A percentile compares a stretch with the other conserved stretches of the same genome.
These are phyloP conservation scores for Ajuga reptans DNA, from an alignment of 305 asterid species.

Conservation along the genomic window DNA sequence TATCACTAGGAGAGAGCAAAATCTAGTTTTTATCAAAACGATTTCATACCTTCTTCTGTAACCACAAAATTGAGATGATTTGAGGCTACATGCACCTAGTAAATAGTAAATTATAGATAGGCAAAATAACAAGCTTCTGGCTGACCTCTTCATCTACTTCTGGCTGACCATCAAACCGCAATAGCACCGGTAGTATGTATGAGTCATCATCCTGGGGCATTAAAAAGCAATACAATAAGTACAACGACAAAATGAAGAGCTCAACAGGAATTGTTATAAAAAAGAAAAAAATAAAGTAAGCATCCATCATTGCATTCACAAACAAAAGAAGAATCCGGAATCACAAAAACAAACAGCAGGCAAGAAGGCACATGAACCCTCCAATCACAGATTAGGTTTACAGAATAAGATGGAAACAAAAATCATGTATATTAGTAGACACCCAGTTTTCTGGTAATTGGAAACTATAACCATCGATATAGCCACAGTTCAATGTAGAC, in stretches of 20 bases:
- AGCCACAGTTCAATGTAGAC: neutral
- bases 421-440: neutral
- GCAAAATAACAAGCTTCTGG: conserved; percentile 9
- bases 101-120: neutral
- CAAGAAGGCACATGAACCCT: neutral
- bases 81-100: neutral
- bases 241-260: neutral
- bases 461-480: neutral
- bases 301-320: neutral
- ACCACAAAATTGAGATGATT: neutral
- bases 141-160: conserved; percentile 91
- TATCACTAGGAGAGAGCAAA: neutral
- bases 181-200: conserved; percentile 81
- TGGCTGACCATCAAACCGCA: conserved; percentile 88
- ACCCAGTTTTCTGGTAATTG: neutral
- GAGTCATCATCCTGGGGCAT: conserved; percentile 77
- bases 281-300: neutral
- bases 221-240: conserved; percentile 20
- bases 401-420: neutral
- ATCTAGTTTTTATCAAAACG: conserved; percentile 8
- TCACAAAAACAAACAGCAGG: neutral
- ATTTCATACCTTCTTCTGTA: conserved; percentile 10
- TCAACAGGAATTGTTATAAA: neutral
- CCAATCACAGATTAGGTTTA: neutral
- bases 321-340: conserved; percentile 2